These are phyloP conservation scores for Beauveria rudraprayagi DNA, from an alignment of 2,329 filamentous ascomycete genomes.

Conservation along the genomic window DNA sequence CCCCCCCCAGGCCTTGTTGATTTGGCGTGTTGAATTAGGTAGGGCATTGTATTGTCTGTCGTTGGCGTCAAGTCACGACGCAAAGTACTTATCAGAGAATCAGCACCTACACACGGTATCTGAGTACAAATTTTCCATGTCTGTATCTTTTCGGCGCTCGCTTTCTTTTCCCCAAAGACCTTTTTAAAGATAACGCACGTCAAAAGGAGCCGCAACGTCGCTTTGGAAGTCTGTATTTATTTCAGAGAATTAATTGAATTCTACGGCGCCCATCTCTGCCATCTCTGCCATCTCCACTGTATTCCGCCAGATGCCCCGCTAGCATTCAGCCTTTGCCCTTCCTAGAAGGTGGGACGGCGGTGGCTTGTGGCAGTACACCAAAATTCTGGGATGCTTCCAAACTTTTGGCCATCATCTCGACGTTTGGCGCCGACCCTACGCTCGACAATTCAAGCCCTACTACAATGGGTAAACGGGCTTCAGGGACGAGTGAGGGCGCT, in stretches of 20 bases:
- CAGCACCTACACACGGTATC: too few species aligned
- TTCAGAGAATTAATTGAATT: background rate
- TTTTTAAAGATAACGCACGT: too few species aligned
- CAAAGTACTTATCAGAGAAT: too few species aligned
- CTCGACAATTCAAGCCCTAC: background rate
- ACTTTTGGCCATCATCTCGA: slow-evolving; percentile 2
- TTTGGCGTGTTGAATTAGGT: too few species aligned
- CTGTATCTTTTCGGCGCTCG: too few species aligned
- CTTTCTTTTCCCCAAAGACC: too few species aligned
- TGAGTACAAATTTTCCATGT: too few species aligned
- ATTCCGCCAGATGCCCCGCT: background rate
- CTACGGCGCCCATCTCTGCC: background rate
- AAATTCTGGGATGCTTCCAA: slow-evolving; percentile 23
- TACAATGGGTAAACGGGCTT: slow-evolving; percentile 38
- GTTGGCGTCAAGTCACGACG: too few species aligned
- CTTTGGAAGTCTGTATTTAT: too few species aligned
- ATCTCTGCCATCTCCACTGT: background rate
- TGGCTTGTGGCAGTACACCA: slow-evolving; percentile 27
- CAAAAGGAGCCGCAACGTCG: too few species aligned
- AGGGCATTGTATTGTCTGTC: too few species aligned
- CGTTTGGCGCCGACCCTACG: background rate
- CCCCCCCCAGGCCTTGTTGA: too few species aligned
- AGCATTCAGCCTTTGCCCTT: slow-evolving; percentile 6
- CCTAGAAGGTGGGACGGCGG: slow-evolving; percentile 23
- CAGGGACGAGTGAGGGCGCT: slow-evolving; percentile 31